phyloP scores from a whole-genome alignment of 2,329 filamentous ascomycete genomes.

The Epichloe scottii region DNA sequence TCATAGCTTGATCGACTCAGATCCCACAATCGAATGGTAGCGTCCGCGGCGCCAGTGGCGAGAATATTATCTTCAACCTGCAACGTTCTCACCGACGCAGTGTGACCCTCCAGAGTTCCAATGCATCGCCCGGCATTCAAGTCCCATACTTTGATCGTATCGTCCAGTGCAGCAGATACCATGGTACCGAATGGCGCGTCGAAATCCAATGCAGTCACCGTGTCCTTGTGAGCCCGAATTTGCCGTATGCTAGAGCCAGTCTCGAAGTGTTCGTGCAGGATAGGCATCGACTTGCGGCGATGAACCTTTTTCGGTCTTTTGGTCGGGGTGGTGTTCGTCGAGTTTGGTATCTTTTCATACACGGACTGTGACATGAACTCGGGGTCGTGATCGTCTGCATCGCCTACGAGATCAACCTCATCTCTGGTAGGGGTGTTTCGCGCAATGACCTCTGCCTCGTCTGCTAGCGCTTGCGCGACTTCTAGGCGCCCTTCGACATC shows the following conservation, averaged over 20 bases:
- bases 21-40: conserved; percentile 91
- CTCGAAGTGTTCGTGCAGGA: conserved; percentile 90
- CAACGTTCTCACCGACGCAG: conserved; percentile 81
- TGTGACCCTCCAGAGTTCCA: conserved; percentile 82
- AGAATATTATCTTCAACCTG: conserved; percentile 95
- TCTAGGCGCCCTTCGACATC: conserved; percentile 51
- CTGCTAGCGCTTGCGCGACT: conserved; percentile 45
- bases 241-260: conserved; percentile 81
- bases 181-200: conserved; percentile 94
- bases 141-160: conserved; percentile 93
- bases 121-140: conserved; percentile 87
- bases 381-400: conserved; percentile 33
- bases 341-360: conserved; percentile 74
- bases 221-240: conserved; percentile 77
- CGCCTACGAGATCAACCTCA: conserved; percentile 40
- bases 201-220: conserved; percentile 84
- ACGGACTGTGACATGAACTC: conserved; percentile 96
- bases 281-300: conserved; percentile 76
- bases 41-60: conserved; percentile 88
- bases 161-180: conserved; percentile 84
- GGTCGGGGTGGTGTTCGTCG: conserved; percentile 34
- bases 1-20: conserved; percentile 78
- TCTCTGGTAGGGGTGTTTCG: conserved; percentile 38
- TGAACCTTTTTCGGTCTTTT: conserved; percentile 39
- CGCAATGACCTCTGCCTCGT: conserved; percentile 45